Evolutionary conservation across 352 stramenopile species (phyloP).

Genomic region (Phytophthora multivora): DNA sequence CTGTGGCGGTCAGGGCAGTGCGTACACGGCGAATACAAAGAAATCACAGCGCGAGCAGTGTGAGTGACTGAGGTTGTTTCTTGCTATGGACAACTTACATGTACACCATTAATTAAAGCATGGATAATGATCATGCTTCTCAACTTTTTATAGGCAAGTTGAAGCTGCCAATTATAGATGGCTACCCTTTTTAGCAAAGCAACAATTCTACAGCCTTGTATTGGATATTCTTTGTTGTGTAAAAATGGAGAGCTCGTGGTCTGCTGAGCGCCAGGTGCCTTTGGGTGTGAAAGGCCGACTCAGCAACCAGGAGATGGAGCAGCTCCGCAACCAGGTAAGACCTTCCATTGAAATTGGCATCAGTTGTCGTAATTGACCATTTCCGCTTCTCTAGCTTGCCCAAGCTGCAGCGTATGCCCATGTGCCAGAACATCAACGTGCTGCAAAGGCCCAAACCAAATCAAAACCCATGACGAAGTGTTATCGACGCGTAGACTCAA

Average conservation of each 20-base stretch:
- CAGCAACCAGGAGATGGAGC: slow-evolving; percentile 76
- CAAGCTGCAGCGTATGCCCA: slow-evolving; percentile 65
- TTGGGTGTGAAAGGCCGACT: slow-evolving; percentile 56
- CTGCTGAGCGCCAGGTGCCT: slow-evolving; percentile 13
- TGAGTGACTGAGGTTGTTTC: slow-evolving; percentile 9
- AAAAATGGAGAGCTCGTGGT: neutral
- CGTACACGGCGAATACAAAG: neutral
- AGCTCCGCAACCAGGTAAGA: slow-evolving; percentile 42
- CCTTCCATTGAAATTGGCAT: slow-evolving; percentile 32
- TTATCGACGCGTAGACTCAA: slow-evolving; percentile 47
- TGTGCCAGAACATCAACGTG: slow-evolving; percentile 26
- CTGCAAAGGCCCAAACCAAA: slow-evolving; percentile 11
- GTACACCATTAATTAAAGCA: neutral
- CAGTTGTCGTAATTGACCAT: neutral
- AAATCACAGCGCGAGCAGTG: neutral
- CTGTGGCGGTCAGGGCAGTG: neutral
- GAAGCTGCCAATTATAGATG: slow-evolving; percentile 32
- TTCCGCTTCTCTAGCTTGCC: slow-evolving; percentile 40
- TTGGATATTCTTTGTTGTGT: too few species aligned
- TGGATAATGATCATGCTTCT: slow-evolving; percentile 1
- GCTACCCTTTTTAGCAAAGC: slow-evolving; percentile 14
- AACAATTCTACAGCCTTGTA: neutral
- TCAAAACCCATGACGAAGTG: slow-evolving; percentile 63
- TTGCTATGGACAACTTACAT: slow-evolving; percentile 2
- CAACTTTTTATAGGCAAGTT: slow-evolving; percentile 29